Evolutionary conservation across 1,139 yeast genomes (phyloP), one percentile per base, ranked within the genome.

Genomic region (Saccharomyces hybrid): DNA sequence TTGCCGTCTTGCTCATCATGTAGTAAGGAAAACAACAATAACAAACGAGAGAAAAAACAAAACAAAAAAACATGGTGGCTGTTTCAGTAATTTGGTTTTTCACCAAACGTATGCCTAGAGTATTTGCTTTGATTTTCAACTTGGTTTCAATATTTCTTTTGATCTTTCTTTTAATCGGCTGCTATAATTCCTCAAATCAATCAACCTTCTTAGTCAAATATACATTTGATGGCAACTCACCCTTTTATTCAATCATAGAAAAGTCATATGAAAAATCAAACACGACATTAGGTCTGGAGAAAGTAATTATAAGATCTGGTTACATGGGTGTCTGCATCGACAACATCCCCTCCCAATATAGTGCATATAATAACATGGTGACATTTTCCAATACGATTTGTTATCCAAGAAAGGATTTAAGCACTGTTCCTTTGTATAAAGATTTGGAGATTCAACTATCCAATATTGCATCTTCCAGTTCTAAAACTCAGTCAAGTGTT

Each of bases 321-420:
- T 64, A 65, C 47, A 59, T 69, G 63, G 71, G 70, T 13, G 61
- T 68, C 4, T 70, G 73, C 52, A 38, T 70, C 13, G 58, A 58
- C 3, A 58, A 66, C 44, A 42, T 70, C 2, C 73, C 73, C 16
- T 51, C 55, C 3, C 54, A 53, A 23, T 61, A 60, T 30, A 52
- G 58, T 42, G 38, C 56, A 25, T 54, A 54, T 41, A 55, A 47
- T 48, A 53, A 54, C 16, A 47, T 49, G 31, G 50, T 55, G 16
- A 52, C 61, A 13, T 53, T 20, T 6, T 23, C 26, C 34, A 48
- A 14, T 27, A 28, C 64, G 6, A 53, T 61, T 9, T 69, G 71
- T 48, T 67, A 62, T 49, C 59, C 66, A 20, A 60, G 69, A 46
- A 64, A 65, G 52, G 56, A 59, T 23, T 51, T 68, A 9, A 57